Evolutionary conservation across 257 asterid species (phyloP).

Genomic region (Solanum microdontum): DNA sequence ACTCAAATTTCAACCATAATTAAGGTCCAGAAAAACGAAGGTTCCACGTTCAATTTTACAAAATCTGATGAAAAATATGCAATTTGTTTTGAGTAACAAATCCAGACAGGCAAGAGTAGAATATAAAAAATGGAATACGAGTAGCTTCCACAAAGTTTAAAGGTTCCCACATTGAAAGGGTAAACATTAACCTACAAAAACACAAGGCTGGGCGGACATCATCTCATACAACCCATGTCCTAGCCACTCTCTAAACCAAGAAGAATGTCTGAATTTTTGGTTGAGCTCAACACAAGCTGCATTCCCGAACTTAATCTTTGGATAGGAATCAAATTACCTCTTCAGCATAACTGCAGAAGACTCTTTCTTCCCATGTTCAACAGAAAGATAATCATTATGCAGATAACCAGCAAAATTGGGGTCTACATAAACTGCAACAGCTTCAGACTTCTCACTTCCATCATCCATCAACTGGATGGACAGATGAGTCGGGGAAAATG

Average conservation of each 20-base stretch:
- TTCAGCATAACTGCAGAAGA: constrained; percentile 51
- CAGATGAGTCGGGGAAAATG: constrained; percentile 50
- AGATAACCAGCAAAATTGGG: constrained; percentile 83
- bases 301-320: background rate
- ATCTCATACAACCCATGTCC: background rate
- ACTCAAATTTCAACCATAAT: background rate
- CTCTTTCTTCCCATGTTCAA: constrained; percentile 54
- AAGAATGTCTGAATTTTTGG: background rate
- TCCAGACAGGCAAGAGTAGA: background rate
- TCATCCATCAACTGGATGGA: constrained; percentile 90
- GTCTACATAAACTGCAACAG: constrained; percentile 83
- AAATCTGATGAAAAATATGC: background rate
- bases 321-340: constrained; percentile 40
- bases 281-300: background rate
- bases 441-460: constrained; percentile 81
- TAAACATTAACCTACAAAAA: background rate
- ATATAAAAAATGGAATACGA: background rate
- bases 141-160: background rate
- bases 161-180: background rate
- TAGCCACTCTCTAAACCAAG: background rate
- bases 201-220: background rate
- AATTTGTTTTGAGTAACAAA: background rate
- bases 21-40: background rate
- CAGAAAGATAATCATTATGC: constrained; percentile 69
- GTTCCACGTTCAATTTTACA: background rate